Conservation (phyloP, 192 early-diverging fungal species). For the Physocladia obscura region DNA sequence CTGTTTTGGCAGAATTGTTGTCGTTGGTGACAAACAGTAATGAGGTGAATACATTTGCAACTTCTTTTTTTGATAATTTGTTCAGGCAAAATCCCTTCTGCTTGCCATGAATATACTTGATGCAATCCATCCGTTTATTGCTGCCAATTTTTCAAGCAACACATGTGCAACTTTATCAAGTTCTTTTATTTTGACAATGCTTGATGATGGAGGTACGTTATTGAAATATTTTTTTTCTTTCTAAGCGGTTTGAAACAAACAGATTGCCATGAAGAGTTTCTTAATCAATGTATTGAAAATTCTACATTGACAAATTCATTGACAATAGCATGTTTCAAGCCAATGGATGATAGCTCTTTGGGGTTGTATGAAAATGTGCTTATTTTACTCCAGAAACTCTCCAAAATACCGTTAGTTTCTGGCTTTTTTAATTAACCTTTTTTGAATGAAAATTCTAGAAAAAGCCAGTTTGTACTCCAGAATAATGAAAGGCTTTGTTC, state of each 20-base stretch:
- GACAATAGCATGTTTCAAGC: background rate
- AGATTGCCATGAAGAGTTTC: slow-evolving; percentile 17
- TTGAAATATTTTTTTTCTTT: background rate
- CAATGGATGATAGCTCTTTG: background rate
- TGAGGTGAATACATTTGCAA: background rate
- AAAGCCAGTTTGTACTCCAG: background rate
- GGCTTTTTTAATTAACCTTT: background rate
- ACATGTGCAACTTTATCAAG: background rate
- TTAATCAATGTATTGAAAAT: slow-evolving; percentile 7
- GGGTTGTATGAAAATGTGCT: slow-evolving; percentile 13
- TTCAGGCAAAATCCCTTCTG: background rate
- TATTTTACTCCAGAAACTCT: slow-evolving; percentile 9
- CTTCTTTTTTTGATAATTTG: background rate
- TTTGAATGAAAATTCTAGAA: background rate
- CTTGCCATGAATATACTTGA: background rate
- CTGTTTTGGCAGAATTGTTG: background rate
- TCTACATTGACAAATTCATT: background rate
- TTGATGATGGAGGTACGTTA: slow-evolving; percentile 10
- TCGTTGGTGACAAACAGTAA: background rate
- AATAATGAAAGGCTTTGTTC: background rate
- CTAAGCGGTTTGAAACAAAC: no score
- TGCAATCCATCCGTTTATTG: background rate
- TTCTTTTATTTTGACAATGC: slow-evolving; percentile 15
- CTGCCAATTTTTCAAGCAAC: background rate
- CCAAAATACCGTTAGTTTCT: slow-evolving; percentile 1